Percentiles rank a stretch among this genome's conserved stretches.
Evolutionary conservation across 1,284 basidiomycete species (phyloP).

Genomic region (Cryptococcus sp.): DNA sequence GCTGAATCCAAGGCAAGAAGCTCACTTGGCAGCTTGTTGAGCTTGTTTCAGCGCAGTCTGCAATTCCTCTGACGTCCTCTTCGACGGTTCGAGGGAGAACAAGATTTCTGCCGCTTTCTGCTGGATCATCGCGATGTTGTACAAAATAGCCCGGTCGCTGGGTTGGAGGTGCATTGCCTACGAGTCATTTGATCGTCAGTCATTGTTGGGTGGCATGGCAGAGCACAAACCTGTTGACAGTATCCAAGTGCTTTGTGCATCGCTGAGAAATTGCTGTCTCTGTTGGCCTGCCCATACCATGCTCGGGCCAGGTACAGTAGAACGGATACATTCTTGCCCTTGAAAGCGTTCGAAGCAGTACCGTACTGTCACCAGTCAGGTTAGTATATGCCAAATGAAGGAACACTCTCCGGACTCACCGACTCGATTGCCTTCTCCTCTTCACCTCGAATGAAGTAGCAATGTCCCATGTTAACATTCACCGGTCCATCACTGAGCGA

Average conservation of each 20-base stretch:
- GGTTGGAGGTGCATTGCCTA: conserved; percentile 81
- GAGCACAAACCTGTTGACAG: conserved; percentile 65
- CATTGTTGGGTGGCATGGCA: conserved; percentile 18
- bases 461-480: conserved; percentile 93
- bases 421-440: conserved; percentile 91
- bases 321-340: conserved; percentile 68
- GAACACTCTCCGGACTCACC: conserved; percentile 60
- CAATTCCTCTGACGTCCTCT: conserved; percentile 77
- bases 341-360: conserved; percentile 73
- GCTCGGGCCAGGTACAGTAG: conserved; percentile 82
- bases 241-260: conserved; percentile 79
- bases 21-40: conserved; percentile 81
- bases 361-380: conserved; percentile 66
- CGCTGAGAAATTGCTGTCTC: conserved; percentile 75
- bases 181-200: background rate
- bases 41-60: conserved; percentile 76
- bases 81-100: conserved; percentile 68
- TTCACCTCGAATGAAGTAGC: conserved; percentile 85
- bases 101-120: conserved; percentile 91
- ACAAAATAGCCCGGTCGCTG: conserved; percentile 80
- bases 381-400: conserved; percentile 11
- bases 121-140: conserved; percentile 95
- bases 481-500: conserved; percentile 80
- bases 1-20: conserved; percentile 8
- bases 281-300: conserved; percentile 88